These are phyloP conservation scores for Suhomyces atakaporum DNA, from an alignment of 1,139 yeast species.

Conservation along the genomic window DNA sequence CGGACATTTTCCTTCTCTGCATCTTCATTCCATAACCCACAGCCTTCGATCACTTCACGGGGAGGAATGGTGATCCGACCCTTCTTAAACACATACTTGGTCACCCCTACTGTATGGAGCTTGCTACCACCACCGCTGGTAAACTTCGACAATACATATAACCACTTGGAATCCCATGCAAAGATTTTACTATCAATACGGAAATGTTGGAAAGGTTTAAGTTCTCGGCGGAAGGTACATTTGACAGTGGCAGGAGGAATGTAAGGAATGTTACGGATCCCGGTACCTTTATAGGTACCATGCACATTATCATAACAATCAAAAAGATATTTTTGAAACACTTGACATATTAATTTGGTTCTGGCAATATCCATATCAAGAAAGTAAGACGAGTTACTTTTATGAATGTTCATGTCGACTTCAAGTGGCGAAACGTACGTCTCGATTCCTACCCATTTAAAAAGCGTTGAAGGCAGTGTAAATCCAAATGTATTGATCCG, in stretches of 20 bases:
- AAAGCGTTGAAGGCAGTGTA: constrained; percentile 33
- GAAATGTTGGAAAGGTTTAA: constrained; percentile 65
- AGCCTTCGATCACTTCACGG: constrained; percentile 52
- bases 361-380: constrained; percentile 83
- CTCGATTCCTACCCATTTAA: constrained; percentile 45
- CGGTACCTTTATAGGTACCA: constrained; percentile 30
- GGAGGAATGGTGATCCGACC: constrained; percentile 75
- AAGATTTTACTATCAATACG: constrained; percentile 58
- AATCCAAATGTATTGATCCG: constrained; percentile 39
- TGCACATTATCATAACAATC: constrained; percentile 40
- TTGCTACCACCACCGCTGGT: constrained; percentile 39
- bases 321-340: constrained; percentile 55
- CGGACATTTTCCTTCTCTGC: constrained; percentile 42
- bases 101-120: constrained; percentile 62
- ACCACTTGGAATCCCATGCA: constrained; percentile 90
- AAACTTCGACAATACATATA: constrained; percentile 69
- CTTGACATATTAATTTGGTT: constrained; percentile 56
- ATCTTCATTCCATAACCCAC: constrained; percentile 59
- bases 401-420: constrained; percentile 84
- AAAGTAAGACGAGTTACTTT: constrained; percentile 83
- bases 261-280: constrained; percentile 53
- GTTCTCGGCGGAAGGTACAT: constrained; percentile 69
- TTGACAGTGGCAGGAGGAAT: constrained; percentile 78
- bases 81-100: constrained; percentile 78
- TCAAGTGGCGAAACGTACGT: constrained; percentile 77